Evolutionary conservation across 2,329 filamentous ascomycete genomes (phyloP).

Genomic region (Cyphellophora europaea): DNA sequence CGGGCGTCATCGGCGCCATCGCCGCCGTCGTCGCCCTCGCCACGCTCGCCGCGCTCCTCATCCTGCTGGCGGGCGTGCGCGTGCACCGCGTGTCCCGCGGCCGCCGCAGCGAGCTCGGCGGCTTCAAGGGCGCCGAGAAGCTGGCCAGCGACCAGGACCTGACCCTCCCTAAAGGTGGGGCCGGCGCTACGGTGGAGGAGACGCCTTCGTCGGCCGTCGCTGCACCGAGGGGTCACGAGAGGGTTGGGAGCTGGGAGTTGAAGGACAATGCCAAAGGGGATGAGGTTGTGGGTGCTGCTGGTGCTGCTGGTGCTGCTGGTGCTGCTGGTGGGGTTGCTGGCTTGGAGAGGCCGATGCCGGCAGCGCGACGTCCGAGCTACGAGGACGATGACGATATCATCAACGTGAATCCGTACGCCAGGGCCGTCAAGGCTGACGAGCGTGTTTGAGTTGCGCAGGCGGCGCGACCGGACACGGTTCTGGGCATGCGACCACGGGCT

Average conservation of each 20-base stretch:
- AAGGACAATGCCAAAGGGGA: slow-evolving; percentile 19
- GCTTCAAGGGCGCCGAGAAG: slow-evolving; percentile 48
- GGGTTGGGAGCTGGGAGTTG: slow-evolving; percentile 51
- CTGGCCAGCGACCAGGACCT: slow-evolving; percentile 47
- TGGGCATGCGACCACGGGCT: no score
- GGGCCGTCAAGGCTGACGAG: slow-evolving; percentile 38
- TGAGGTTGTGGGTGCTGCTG: slow-evolving; percentile 10
- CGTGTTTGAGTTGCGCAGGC: slow-evolving; percentile 40
- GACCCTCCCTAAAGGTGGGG: slow-evolving; percentile 34
- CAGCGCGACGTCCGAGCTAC: slow-evolving; percentile 29
- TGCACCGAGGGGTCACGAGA: slow-evolving; percentile 36
- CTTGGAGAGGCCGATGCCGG: background rate
- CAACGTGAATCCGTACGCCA: slow-evolving; percentile 26
- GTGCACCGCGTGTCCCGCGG: slow-evolving; percentile 27
- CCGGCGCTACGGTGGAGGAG: slow-evolving; percentile 14
- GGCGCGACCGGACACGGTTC: no score
- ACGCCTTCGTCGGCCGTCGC: slow-evolving; percentile 16
- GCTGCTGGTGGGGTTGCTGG: no score
- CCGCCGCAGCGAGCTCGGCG: slow-evolving; percentile 34
- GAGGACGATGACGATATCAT: slow-evolving; percentile 36
- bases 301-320: slow-evolving; percentile 6
- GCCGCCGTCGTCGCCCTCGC: slow-evolving; percentile 39
- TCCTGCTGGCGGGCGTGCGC: slow-evolving; percentile 36
- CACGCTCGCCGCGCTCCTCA: slow-evolving; percentile 28
- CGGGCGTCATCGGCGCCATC: slow-evolving; percentile 48